Evolutionary conservation across 306 rosid genomes (phyloP).

Genomic region (Gastrolobium villosum): DNA sequence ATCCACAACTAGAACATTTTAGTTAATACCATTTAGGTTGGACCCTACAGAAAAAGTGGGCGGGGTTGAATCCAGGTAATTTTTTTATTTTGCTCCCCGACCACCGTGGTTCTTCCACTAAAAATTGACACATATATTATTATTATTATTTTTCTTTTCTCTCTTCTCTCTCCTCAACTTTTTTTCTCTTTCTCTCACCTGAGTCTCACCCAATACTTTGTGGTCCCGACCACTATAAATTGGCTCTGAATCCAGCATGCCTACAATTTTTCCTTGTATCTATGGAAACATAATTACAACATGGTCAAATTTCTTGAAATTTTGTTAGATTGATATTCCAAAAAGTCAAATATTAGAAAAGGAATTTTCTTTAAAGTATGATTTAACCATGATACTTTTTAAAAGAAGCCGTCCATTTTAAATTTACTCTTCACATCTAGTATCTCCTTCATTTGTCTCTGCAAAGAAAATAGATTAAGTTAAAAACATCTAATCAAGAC

Average conservation of each 20-base stretch:
- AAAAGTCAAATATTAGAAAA: background rate
- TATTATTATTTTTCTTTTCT: no score
- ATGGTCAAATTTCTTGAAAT: slow-evolving; percentile 18
- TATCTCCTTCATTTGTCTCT: slow-evolving; percentile 55
- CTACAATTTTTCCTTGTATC: slow-evolving; percentile 13
- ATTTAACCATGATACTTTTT: slow-evolving; percentile 20
- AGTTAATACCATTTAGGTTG: slow-evolving; percentile 1
- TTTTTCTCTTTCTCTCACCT: no score
- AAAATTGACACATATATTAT: no score
- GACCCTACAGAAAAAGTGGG: background rate
- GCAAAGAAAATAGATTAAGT: slow-evolving; percentile 44
- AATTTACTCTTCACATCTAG: slow-evolving; percentile 42
- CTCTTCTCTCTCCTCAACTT: no score
- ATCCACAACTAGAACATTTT: background rate
- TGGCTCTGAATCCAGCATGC: no score
- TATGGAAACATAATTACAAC: slow-evolving; percentile 11
- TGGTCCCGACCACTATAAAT: no score
- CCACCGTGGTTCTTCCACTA: no score
- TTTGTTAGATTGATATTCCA: slow-evolving; percentile 24
- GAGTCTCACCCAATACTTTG: no score
- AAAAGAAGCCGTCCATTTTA: slow-evolving; percentile 5
- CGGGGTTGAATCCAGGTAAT: background rate
- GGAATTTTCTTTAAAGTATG: background rate
- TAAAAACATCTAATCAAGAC: slow-evolving; percentile 19
- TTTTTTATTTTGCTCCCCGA: no score